These are phyloP conservation scores for Terfezia claveryi DNA, from an alignment of 495 filamentous ascomycete genomes.

Conservation along the genomic window DNA sequence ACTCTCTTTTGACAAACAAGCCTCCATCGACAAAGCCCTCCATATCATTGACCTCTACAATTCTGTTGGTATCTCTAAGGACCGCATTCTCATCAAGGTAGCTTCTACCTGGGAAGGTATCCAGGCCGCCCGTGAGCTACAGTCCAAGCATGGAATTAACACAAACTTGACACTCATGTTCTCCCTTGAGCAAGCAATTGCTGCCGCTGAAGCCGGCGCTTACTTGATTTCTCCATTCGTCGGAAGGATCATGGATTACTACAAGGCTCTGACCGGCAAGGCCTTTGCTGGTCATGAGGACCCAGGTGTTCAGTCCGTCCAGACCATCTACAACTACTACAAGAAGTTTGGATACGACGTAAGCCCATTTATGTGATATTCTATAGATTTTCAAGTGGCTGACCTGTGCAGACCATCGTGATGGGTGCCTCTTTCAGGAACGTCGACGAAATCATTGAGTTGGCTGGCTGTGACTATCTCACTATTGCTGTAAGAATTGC, in stretches of 20 bases:
- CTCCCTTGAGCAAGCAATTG: constrained; percentile 85
- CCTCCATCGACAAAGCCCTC: constrained; percentile 82
- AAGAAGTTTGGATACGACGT: constrained; percentile 92
- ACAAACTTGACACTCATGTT: constrained; percentile 99
- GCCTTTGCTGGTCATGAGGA: constrained; percentile 74
- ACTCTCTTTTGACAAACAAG: constrained; percentile 88
- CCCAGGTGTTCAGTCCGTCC: constrained; percentile 82
- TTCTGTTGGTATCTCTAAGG: constrained; percentile 71
- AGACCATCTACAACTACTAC: constrained; percentile 99
- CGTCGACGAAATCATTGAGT: constrained; percentile 86
- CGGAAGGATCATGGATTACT: constrained; percentile 98
- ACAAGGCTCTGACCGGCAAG: constrained; percentile 89
- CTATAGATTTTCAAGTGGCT: not conserved
- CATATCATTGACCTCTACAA: constrained; percentile 98
- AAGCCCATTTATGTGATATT: not conserved
- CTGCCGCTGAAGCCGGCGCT: constrained; percentile 85
- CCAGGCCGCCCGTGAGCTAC: constrained; percentile 84
- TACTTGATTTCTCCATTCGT: constrained; percentile 99
- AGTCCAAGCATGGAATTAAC: constrained; percentile 85
- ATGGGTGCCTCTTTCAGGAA: constrained; percentile 99
- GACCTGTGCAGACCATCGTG: constrained; percentile 34
- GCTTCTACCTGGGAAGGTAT: constrained; percentile 92
- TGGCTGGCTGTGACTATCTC: constrained; percentile 94
- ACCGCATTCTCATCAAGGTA: constrained; percentile 78
- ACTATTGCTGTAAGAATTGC: constrained; percentile 63